Percentiles rank a stretch among this genome's conserved stretches.
Evolutionary conservation across 805 yeast genomes (phyloP).

Genomic region (Candida khao-thaluensis): DNA sequence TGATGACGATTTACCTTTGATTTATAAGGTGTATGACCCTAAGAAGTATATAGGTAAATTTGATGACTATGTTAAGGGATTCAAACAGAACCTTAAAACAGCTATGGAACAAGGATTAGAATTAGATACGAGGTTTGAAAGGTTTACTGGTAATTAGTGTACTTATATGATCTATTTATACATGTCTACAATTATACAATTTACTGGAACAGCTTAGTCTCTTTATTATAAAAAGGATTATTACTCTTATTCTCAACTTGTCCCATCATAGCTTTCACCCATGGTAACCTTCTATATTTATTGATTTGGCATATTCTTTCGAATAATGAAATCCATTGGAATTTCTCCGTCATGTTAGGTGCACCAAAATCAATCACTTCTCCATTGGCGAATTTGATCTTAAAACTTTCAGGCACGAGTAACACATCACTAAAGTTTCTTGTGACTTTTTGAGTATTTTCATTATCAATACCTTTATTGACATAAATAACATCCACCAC

Average conservation of each 20-base stretch:
- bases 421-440: constrained; percentile 74
- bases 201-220: constrained; percentile 10
- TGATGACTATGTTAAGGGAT: background rate
- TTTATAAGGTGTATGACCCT: constrained; percentile 8
- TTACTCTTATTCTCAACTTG: constrained; percentile 10
- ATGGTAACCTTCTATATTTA: constrained; percentile 55
- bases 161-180: too few relatives aligned
- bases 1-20: constrained; percentile 1
- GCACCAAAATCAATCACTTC: constrained; percentile 87
- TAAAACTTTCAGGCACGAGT: constrained; percentile 70
- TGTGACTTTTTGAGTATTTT: constrained; percentile 26
- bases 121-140: constrained; percentile 5
- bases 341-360: constrained; percentile 59
- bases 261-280: constrained; percentile 53
- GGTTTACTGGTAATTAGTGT: too few relatives aligned
- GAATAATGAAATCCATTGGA: constrained; percentile 62
- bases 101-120: background rate
- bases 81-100: background rate
- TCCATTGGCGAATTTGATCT: constrained; percentile 70
- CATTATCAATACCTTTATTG: constrained; percentile 33
- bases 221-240: constrained; percentile 11
- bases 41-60: background rate
- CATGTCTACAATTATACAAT: too few relatives aligned
- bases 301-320: constrained; percentile 57
- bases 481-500: constrained; percentile 53